Base-by-base conservation (phyloP, 108 stramenopile species). In the Pelagomonas calceolata region DNA sequence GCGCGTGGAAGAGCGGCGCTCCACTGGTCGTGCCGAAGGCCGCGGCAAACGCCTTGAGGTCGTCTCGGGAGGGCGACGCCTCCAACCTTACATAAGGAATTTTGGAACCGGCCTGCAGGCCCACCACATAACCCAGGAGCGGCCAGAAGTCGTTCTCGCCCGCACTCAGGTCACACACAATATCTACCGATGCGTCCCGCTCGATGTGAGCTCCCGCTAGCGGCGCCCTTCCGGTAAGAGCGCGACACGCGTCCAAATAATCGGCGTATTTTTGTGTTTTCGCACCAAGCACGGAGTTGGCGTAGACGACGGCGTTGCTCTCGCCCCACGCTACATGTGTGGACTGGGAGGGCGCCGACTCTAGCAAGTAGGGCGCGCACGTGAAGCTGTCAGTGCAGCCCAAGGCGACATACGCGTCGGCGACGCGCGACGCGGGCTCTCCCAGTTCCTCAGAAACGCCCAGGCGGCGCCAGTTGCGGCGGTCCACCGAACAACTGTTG, bases 181-280 rank as follows among this genome's bases (percentile, higher is more conserved):
- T 5, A 12, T 43, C 39, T 12, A 43, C 9, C 39, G 39, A 43
- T 12, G 39, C 39, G 39, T 43, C 39, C n/a, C n/a, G n/a, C n/a
- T n/a, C n/a, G 39, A 12, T 43, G 39, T 43, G 39, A 5, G 88
- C 85, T 18, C 91, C 88, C 12, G 79, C 66, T 0, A 68, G 64
- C 0, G 88, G 88, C 16, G 87, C 87, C 32, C 77, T 78, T 16
- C 91, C 91, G 43, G 80, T 80, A 34, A 92, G 76, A 0, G 91
- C 91, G 67, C 81, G 79, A 66, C 88, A 87, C 69, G 89, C 88
- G 71, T 92, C 91, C 75, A 92, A 76, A 72, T 92, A 92, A 79
- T 92, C 91, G 31, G 91, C 91, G 72, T 86, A 86, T 69, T 92
- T 92, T 72, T 90, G 85, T 0, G 91, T 90, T 33, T 88, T 73